Evolutionary conservation across 2,329 filamentous ascomycete genomes (phyloP).

Genomic region (Apiospora rasikravindrae): DNA sequence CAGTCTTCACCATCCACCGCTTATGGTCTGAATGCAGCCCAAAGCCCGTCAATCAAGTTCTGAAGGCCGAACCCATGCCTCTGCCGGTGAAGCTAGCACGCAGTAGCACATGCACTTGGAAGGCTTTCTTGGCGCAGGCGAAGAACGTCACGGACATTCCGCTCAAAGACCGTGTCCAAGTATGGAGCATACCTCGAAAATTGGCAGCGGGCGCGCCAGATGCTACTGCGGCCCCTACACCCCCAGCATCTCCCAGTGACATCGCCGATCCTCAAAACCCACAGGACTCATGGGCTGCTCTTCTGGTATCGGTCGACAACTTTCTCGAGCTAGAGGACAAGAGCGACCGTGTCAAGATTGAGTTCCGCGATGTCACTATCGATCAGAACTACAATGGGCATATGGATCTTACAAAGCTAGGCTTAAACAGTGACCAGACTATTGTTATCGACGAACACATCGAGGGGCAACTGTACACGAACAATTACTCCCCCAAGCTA

Average conservation of each 20-base stretch:
- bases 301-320: constrained; percentile 66
- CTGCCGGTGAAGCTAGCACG: constrained; percentile 70
- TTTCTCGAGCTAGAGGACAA: constrained; percentile 68
- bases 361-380: constrained; percentile 71
- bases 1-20: constrained; percentile 83
- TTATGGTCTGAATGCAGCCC: constrained; percentile 68
- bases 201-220: constrained; percentile 42
- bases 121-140: constrained; percentile 76
- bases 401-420: constrained; percentile 67
- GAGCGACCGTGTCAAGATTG: constrained; percentile 67
- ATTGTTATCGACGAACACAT: constrained; percentile 85
- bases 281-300: constrained; percentile 43
- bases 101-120: constrained; percentile 71
- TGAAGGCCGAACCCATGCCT: constrained; percentile 62
- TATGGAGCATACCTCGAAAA: constrained; percentile 70
- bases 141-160: constrained; percentile 75
- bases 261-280: constrained; percentile 25
- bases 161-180: constrained; percentile 72
- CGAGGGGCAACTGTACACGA: constrained; percentile 62
- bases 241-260: constrained; percentile 32
- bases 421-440: constrained; percentile 73
- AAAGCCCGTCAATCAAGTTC: constrained; percentile 59
- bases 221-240: constrained; percentile 43
- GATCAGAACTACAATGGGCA: constrained; percentile 81
- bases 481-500: constrained; percentile 47